phyloP scores from a whole-genome alignment of 1,284 basidiomycete species.

The Anthracocystis panici-leucophaei region DNA sequence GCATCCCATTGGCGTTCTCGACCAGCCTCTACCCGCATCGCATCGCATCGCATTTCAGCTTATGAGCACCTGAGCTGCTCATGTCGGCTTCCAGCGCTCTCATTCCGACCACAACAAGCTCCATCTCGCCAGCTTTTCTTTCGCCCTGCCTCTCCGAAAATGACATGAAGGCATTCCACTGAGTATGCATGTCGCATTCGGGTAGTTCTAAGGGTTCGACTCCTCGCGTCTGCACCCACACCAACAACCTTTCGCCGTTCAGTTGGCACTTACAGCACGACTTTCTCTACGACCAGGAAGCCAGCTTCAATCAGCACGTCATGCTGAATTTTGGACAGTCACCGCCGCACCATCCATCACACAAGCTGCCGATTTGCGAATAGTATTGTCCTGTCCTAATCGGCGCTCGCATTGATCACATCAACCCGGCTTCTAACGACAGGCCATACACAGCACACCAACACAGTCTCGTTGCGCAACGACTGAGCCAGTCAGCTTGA shows the following conservation, averaged over 20 bases:
- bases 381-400: not conserved
- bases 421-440: no score
- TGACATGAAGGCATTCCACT: not conserved
- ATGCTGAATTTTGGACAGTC: not conserved
- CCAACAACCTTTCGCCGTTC: not conserved
- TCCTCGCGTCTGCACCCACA: no score
- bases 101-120: not conserved
- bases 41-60: not conserved
- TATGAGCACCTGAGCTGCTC: not conserved
- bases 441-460: not conserved
- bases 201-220: no score
- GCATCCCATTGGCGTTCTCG: not conserved
- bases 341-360: not conserved
- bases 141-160: not conserved
- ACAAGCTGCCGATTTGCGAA: not conserved
- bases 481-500: not conserved
- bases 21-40: not conserved
- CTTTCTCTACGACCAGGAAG: not conserved
- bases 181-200: not conserved
- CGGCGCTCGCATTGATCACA: not conserved
- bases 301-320: not conserved
- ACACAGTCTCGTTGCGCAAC: not conserved
- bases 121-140: not conserved
- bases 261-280: not conserved
- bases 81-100: not conserved